Conservation (phyloP, 2,329 filamentous ascomycete species). For the Blumeriella jaapii region DNA sequence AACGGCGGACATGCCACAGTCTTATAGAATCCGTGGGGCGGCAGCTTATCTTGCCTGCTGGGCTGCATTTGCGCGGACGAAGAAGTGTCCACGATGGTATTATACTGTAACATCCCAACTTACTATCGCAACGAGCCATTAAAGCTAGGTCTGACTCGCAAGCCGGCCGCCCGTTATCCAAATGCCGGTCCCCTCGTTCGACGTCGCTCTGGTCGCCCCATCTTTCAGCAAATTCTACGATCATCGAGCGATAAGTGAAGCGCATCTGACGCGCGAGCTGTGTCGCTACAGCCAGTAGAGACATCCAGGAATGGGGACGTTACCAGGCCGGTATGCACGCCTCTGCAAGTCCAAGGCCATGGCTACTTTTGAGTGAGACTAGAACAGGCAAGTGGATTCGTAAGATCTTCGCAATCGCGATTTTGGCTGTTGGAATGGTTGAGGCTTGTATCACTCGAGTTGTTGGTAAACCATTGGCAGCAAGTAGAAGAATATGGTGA, state of each 20-base stretch:
- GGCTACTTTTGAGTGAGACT: no score
- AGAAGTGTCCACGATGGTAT: conserved; percentile 8
- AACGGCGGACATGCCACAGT: background rate
- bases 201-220: conserved; percentile 3
- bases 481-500: no score
- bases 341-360: no score
- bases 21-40: conserved; percentile 11
- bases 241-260: conserved; percentile 9
- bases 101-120: conserved; percentile 7
- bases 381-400: no score
- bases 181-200: conserved; percentile 10
- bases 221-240: no score
- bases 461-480: no score
- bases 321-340: no score
- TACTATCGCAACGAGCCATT: conserved; percentile 12
- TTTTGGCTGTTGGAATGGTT: no score
- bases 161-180: background rate
- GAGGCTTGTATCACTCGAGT: no score
- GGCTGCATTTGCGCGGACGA: conserved; percentile 8
- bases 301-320: no score
- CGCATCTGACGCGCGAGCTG: no score
- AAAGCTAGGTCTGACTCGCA: conserved; percentile 6
- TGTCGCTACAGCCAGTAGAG: conserved; percentile 4
- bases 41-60: conserved; percentile 12
- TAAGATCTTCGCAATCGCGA: no score